A percentile compares a stretch with the other conserved stretches of the same genome.
Conservation (phyloP, 179 eudicot species). For the Sideroxylon spinosum region DNA sequence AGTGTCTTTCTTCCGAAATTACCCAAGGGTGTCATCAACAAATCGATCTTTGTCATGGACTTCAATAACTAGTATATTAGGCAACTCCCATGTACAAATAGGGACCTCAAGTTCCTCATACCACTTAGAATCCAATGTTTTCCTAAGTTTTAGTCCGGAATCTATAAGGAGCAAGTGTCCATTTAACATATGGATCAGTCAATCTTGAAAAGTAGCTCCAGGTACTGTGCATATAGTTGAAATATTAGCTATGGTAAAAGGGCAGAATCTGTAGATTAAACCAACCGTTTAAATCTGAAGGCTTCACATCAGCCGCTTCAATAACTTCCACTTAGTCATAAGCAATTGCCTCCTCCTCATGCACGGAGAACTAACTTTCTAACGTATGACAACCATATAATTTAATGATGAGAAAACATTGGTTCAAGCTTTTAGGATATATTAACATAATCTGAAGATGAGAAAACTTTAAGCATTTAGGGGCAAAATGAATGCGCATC, state of each 20-base stretch:
- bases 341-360: conserved; percentile 79
- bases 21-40: conserved; percentile 61
- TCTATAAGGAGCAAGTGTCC: conserved; percentile 49
- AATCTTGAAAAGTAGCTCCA: conserved; percentile 49
- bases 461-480: not conserved
- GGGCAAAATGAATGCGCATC: not conserved
- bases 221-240: conserved; percentile 11
- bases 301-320: conserved; percentile 74
- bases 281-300: conserved; percentile 86
- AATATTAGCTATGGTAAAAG: not conserved
- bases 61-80: conserved; percentile 40
- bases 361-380: conserved; percentile 79
- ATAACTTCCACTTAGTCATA: conserved; percentile 70
- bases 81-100: conserved; percentile 49
- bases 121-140: conserved; percentile 63
- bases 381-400: not conserved
- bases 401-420: not conserved
- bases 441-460: not conserved
- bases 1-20: conserved; percentile 5
- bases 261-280: conserved; percentile 2
- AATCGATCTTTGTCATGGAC: conserved; percentile 64
- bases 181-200: conserved; percentile 77
- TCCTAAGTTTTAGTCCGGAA: conserved; percentile 55
- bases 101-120: conserved; percentile 65
- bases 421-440: not conserved